Base-by-base conservation (phyloP, 1,139 yeast genomes). In the Cylindricascospora bacillispora region DNA sequence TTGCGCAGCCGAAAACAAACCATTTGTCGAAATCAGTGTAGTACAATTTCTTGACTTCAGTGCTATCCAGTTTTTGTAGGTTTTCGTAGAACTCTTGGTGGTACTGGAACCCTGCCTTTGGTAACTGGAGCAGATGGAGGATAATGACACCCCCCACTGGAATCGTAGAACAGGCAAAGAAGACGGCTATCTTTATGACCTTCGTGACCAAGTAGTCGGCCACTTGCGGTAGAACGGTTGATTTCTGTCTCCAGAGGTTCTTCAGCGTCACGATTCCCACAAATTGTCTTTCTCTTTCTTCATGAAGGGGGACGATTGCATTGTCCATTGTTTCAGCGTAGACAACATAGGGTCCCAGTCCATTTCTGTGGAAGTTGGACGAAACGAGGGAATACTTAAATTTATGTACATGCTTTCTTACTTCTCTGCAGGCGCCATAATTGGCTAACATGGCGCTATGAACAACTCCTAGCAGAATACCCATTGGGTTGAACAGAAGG, bases 11-110 rank as follows among this genome's bases (percentile, higher is more conserved):
- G 15, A 34, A 30, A 12, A 34, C 17, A 17, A 30, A 29, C 43
- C 43, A 39, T 11, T 30, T 31, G n/a, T 31, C 35, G 22, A 29
- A 39, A 10, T 28, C 18, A 11, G 29, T 26, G 27, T 38, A 38
- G 28, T 35, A 39, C 5, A 30, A 23, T 14, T 21, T 23, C 3
- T 24, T 27, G 6, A 35, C 14, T 10, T 31, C 30, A 10, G 23
- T 27, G 4, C 25, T 21, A 24, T 28, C 33, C 13, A 35, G 21
- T 15, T 34, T 26, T n/a, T 30, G 27, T 5, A 30, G 28, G 14
- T 33, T 28, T 14, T 24, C 28, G 25, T 28, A 34, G 22, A 33
- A 38, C 6, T 41, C 38, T 7, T 17, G 14, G 9, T 33, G 34
- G 18, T 35, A 39, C n/a, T 29, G 27, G 26, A 35, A 36, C n/a